Evolutionary conservation across 2,329 filamentous ascomycete genomes (phyloP), one percentile per base, ranked within the genome.

Genomic region (Lecanicillium sp.): DNA sequence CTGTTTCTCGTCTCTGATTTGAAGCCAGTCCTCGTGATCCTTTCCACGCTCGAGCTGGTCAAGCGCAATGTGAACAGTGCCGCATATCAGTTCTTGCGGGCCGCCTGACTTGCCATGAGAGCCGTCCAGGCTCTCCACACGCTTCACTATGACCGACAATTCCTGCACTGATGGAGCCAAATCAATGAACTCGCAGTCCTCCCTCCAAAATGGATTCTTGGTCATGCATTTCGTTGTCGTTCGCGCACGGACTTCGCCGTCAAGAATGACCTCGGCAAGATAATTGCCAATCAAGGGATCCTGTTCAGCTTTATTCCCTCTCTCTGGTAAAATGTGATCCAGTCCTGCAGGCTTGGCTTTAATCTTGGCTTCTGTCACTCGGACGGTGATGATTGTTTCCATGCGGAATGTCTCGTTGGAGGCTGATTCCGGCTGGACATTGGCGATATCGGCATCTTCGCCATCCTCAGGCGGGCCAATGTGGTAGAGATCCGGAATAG

Each of bases 11-110:
- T 95, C 87, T 35, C 81, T 62, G 17, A 95, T 77, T 13, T 81
- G 83, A 67, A 87, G 84, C 90, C 89, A 96, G 52, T 88, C 83
- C 59, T 97, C 90, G 25, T 81, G 73, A 41, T 90, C 84, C 52
- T 83, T 83, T 13, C 81, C 82, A 0, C 77, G 72, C 28, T 90
- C 85, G 13, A 95, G 61, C 45, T 88, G 83, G 42, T 89, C 82
- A 7, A 96, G 66, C 15, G 81, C 75, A 20, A 96, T 77, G 49
- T 95, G 87, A n/a, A 95, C 82, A 36, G 80, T 77, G 2, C 87
- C 86, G 46, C 74, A 78, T 3, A 75, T 54, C 12, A 71, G 55
- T 49, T 81, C 78, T 3, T 65, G 64, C 11, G 69, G 50, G 33
- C 62, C 65, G 4, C 60, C 58, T 0, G 61, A 59, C 46, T 65